These are phyloP conservation scores for Pseudonitzschia multistriata DNA, from an alignment of 108 stramenopile genomes.

Conservation along the genomic window DNA sequence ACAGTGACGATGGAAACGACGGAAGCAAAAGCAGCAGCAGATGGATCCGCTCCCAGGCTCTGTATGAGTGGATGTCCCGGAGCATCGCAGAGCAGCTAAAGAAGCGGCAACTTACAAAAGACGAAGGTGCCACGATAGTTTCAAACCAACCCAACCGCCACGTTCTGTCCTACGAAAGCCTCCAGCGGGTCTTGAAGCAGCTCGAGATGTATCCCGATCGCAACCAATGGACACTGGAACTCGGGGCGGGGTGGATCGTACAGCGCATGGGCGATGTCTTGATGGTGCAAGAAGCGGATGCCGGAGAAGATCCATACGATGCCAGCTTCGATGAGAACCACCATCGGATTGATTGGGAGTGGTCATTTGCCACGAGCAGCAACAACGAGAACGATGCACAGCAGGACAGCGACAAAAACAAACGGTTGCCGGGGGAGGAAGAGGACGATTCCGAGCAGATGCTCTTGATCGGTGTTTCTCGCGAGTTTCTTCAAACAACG, in stretches of 20 bases:
- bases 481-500: no score
- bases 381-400: neutral
- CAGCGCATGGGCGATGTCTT: slow-evolving; percentile 55
- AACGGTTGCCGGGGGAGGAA: no score
- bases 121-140: neutral
- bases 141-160: slow-evolving; percentile 6
- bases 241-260: slow-evolving; percentile 58
- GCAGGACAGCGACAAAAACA: slow-evolving; percentile 3
- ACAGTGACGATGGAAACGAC: neutral
- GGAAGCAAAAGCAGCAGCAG: neutral
- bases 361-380: neutral
- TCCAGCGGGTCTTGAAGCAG: slow-evolving; percentile 58
- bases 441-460: no score
- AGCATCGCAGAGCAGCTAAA: slow-evolving; percentile 1
- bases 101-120: neutral
- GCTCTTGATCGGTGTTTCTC: no score
- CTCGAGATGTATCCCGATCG: slow-evolving; percentile 47
- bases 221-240: slow-evolving; percentile 61
- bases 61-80: slow-evolving; percentile 52
- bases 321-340: slow-evolving; percentile 9
- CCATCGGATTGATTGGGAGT: neutral
- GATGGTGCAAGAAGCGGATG: neutral
- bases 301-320: neutral
- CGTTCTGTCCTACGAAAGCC: slow-evolving; percentile 52
- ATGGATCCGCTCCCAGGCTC: slow-evolving; percentile 61